A percentile compares a stretch with the other conserved stretches of the same genome.
phyloP scores from a whole-genome alignment of 495 filamentous ascomycete genomes.

The Pseudotulostoma volvatum region DNA sequence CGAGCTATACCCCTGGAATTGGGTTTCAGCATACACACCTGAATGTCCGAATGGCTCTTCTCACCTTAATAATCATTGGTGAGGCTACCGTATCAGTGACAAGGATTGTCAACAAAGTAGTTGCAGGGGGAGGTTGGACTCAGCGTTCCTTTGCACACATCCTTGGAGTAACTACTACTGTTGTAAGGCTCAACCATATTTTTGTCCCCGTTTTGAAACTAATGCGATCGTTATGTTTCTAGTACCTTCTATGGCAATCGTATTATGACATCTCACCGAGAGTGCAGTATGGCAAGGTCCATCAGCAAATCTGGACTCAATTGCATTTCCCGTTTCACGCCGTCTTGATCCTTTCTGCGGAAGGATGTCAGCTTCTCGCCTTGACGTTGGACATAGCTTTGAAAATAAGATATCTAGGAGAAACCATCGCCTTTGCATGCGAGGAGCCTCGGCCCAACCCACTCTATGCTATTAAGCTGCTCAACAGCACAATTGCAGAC shows the following conservation, averaged over 20 bases:
- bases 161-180: slow-evolving; percentile 26
- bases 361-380: slow-evolving; percentile 33
- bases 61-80: slow-evolving; percentile 55
- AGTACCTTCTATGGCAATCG: slow-evolving; percentile 55
- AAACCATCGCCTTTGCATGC: slow-evolving; percentile 26
- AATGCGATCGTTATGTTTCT: slow-evolving; percentile 1
- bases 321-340: slow-evolving; percentile 59
- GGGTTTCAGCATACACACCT: slow-evolving; percentile 51
- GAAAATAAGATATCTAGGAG: slow-evolving; percentile 23
- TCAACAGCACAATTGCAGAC: slow-evolving; percentile 23
- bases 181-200: slow-evolving; percentile 19
- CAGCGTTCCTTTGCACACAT: slow-evolving; percentile 35
- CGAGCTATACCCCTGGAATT: slow-evolving; percentile 35
- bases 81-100: slow-evolving; percentile 43
- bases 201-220: background rate
- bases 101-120: slow-evolving; percentile 38
- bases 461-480: slow-evolving; percentile 14
- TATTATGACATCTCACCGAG: slow-evolving; percentile 46
- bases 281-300: slow-evolving; percentile 30
- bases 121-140: slow-evolving; percentile 34
- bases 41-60: slow-evolving; percentile 46
- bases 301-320: slow-evolving; percentile 46
- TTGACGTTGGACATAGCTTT: slow-evolving; percentile 24
- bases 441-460: slow-evolving; percentile 21
- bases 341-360: slow-evolving; percentile 44